These are phyloP conservation scores for Schoenoplectus tabernaemontani DNA, from an alignment of 202 grass and related monocot genomes.

Conservation along the genomic window DNA sequence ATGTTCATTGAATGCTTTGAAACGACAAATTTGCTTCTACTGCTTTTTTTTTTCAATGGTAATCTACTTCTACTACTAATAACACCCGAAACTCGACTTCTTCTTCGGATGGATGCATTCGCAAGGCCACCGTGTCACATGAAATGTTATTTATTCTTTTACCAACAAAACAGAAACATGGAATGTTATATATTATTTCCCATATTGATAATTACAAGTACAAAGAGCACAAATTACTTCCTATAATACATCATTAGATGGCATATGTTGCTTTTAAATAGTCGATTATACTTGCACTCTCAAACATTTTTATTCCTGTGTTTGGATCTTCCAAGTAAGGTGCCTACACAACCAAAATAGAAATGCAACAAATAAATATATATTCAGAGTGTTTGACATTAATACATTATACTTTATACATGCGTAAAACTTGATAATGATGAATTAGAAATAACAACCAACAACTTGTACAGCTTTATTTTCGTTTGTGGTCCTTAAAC, in stretches of 20 bases:
- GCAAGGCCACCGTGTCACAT: too few relatives aligned
- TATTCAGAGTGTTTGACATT: not conserved
- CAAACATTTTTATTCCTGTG: constrained; percentile 92
- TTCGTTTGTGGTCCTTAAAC: not conserved
- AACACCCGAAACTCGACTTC: too few relatives aligned
- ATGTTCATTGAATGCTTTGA: not conserved
- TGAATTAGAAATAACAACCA: not conserved
- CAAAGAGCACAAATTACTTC: not conserved
- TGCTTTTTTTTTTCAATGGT: too few relatives aligned
- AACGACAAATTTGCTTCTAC: not conserved
- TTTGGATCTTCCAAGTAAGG: constrained; percentile 94
- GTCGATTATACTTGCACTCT: constrained; percentile 69
- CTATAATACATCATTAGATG: constrained; percentile 23
- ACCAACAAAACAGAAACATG: too few relatives aligned
- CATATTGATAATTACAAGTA: not conserved
- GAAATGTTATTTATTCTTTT: not conserved
- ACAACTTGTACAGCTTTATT: not conserved
- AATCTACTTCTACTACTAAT: too few relatives aligned
- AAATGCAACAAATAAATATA: too few relatives aligned
- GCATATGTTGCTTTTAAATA: constrained; percentile 68
- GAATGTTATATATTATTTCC: not conserved
- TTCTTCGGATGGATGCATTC: not conserved
- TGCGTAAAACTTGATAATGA: not conserved
- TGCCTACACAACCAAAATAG: constrained; percentile 47
- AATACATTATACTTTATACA: too few relatives aligned